A percentile compares a stretch with the other conserved stretches of the same genome.
Conservation (phyloP, 2,329 filamentous ascomycete species). For the Sordariomycetes sp. region DNA sequence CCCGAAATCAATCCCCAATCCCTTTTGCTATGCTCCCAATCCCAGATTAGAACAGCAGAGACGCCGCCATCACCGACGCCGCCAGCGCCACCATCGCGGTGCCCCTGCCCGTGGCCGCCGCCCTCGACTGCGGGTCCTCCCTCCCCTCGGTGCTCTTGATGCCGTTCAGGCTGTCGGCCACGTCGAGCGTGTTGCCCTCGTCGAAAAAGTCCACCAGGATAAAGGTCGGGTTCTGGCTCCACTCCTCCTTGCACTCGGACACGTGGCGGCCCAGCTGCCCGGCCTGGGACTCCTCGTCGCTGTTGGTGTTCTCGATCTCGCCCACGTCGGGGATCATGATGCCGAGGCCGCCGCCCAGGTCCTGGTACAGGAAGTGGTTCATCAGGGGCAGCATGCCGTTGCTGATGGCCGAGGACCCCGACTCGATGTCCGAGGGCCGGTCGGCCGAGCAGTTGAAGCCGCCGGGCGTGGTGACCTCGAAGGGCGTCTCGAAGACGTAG, state of each 20-base stretch:
- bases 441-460: conserved; percentile 65
- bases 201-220: conserved; percentile 75
- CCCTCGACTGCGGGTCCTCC: not conserved
- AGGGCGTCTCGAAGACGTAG: conserved; percentile 64
- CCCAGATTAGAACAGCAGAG: not conserved
- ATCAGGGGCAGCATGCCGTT: conserved; percentile 57
- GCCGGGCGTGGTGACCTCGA: conserved; percentile 47
- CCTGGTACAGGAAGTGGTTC: conserved; percentile 70
- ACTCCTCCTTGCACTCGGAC: conserved; percentile 41
- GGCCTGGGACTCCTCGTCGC: conserved; percentile 34
- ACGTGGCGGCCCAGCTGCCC: conserved; percentile 48
- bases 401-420: conserved; percentile 40
- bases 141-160: conserved; percentile 15
- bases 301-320: conserved; percentile 55
- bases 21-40: not conserved
- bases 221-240: conserved; percentile 57
- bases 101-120: not conserved
- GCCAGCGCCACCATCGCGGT: not conserved
- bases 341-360: conserved; percentile 38
- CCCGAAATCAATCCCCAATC: not conserved
- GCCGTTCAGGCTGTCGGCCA: conserved; percentile 58
- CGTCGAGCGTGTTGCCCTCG: conserved; percentile 56
- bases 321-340: conserved; percentile 52
- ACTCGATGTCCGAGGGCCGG: conserved; percentile 44
- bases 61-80: not conserved